Evolutionary conservation across 2,329 filamentous ascomycete species (phyloP).

Genomic region (Fusarium liriodendri): DNA sequence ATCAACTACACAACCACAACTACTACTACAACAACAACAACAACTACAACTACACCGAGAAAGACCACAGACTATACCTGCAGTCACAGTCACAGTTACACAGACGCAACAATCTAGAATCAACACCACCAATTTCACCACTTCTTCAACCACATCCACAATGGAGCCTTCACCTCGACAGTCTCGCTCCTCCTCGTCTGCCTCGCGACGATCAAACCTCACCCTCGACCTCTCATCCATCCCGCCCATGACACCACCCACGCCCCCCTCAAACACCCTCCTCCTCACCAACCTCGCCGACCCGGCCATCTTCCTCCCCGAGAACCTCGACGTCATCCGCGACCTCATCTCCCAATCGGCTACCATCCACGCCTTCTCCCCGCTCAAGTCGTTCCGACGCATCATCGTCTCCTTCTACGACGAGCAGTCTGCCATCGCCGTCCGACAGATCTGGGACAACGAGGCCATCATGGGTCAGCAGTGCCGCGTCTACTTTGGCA

Average conservation of each 20-base stretch:
- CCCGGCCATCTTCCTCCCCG: conserved; percentile 77
- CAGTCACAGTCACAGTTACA: neutral
- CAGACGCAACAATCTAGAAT: neutral
- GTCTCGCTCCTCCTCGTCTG: conserved; percentile 59
- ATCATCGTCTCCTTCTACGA: conserved; percentile 84
- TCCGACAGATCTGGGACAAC: conserved; percentile 79
- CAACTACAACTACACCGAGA: neutral
- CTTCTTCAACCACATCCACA: conserved; percentile 22
- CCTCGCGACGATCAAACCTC: conserved; percentile 63
- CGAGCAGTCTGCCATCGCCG: conserved; percentile 74
- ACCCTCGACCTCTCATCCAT: conserved; percentile 80
- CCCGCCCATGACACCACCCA: conserved; percentile 76
- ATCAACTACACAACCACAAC: neutral
- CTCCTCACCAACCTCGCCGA: conserved; percentile 85
- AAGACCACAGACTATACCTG: neutral
- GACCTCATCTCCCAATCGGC: conserved; percentile 77
- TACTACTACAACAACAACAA: neutral
- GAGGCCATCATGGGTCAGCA: conserved; percentile 77
- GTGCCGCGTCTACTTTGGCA: conserved; percentile 76
- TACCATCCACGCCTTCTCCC: conserved; percentile 80
- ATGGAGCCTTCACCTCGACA: conserved; percentile 53
- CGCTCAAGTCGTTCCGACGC: conserved; percentile 84
- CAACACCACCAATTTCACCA: conserved; percentile 4
- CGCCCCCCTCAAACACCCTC: conserved; percentile 83
- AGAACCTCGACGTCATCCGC: conserved; percentile 80